A percentile compares a stretch with the other conserved stretches of the same genome.
Conservation (phyloP, 257 asterid genomes). For the Ehretia macrophylla region DNA sequence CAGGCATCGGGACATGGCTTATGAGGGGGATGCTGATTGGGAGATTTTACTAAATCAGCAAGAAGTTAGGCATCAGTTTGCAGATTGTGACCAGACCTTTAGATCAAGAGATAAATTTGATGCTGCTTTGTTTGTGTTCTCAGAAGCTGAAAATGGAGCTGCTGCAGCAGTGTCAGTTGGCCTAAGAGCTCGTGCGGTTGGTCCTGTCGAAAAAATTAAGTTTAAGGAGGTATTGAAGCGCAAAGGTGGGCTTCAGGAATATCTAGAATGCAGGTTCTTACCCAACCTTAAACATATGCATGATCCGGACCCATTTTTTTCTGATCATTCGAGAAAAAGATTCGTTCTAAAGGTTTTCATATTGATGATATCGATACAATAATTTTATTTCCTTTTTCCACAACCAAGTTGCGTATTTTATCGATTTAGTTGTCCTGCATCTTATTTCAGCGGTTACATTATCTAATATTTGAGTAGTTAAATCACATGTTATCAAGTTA, state of each 20-base stretch:
- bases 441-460: too few relatives aligned
- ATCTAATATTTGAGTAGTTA: too few relatives aligned
- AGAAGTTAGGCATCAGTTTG: constrained; percentile 45
- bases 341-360: constrained; percentile 2
- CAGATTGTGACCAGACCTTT: constrained; percentile 31
- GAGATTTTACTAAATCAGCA: constrained; percentile 69
- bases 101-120: constrained; percentile 48
- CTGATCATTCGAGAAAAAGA: constrained; percentile 10
- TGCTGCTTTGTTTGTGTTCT: constrained; percentile 26
- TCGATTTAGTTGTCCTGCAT: too few relatives aligned
- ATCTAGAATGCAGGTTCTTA: constrained; percentile 88
- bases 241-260: constrained; percentile 94
- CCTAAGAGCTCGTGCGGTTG: constrained; percentile 76
- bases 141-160: constrained; percentile 64
- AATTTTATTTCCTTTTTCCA: too few relatives aligned
- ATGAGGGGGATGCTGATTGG: constrained; percentile 98
- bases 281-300: constrained; percentile 4
- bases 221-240: constrained; percentile 88
- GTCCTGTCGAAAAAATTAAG: constrained; percentile 83
- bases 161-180: constrained; percentile 88
- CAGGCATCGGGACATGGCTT: constrained; percentile 94
- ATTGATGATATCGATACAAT: neutral
- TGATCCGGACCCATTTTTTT: too few relatives aligned
- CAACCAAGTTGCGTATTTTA: too few relatives aligned
- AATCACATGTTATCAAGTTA: too few relatives aligned